Evolutionary conservation across 169 alveolate species (phyloP), one percentile per base, ranked within the genome.

Genomic region (Plasmodium blacklocki): DNA sequence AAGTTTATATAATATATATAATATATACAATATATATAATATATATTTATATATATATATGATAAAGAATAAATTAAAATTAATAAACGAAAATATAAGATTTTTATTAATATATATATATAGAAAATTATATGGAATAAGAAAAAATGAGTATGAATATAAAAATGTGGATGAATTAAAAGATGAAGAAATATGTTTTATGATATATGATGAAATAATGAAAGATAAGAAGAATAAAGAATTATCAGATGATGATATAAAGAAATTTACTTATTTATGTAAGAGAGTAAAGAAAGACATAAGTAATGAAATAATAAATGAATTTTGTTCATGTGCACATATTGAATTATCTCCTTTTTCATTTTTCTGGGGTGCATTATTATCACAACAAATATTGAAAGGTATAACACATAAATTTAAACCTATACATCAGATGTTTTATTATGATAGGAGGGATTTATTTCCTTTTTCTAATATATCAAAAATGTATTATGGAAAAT

Each of bases 311-410:
- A 47, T 67, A 39, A 72, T 49, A 52, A 80, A 80, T 32, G 66
- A 80, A 32, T 80, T 80, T 80, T 66, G 39, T 15, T 80, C 90
- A 11, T 60, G 83, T 50, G 80, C 60, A 11, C 90, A 80, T 47
- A 80, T 80, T 32, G 90, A 80, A 66, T 14, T 80, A 59, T 26
- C 90, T 19, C 90, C 90, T 52, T 80, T 80, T 80, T 80, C 76
- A 29, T 21, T 47, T 32, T 80, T 80, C 70, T 80, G 26, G 8
- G 90, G 90, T 19, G 18, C 90, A 5, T 45, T 80, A 59, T 62
- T 66, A 58, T 32, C 90, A 14, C 90, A 80, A 80, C 83, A 80
- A 68, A 67, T 80, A 26, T 67, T 80, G 70, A 80, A 80, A 66
- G 90, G 73, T 1, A 15, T 67, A 47, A 67, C 80, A 8, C 52